Evolutionary conservation across 345 rosid genomes (phyloP).

Genomic region (thale cress (Arabidopsis thaliana)): DNA sequence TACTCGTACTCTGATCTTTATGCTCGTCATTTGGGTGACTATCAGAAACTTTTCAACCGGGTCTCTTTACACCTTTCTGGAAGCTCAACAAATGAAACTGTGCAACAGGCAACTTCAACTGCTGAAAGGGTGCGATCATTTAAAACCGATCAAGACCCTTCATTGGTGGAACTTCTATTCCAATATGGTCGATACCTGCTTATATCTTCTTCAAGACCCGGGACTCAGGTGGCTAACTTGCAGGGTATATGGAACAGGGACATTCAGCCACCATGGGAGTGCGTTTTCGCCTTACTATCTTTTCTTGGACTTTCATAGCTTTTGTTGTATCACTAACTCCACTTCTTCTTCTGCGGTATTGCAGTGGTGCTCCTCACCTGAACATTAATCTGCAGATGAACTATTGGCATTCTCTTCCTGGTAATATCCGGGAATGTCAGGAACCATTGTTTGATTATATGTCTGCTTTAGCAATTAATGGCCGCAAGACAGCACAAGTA

Average conservation of each 20-base stretch:
- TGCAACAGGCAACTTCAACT: conserved; percentile 50
- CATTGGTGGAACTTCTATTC: conserved; percentile 77
- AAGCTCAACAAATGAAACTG: conserved; percentile 44
- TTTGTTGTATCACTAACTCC: conserved; percentile 18
- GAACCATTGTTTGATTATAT: conserved; percentile 87
- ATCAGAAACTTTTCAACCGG: conserved; percentile 77
- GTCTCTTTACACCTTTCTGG: conserved; percentile 69
- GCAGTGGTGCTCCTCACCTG: conserved; percentile 89
- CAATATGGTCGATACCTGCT: conserved; percentile 89
- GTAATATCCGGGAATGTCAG: conserved; percentile 85
- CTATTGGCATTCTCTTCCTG: conserved; percentile 92
- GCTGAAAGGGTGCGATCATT: conserved; percentile 80
- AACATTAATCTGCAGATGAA: conserved; percentile 98
- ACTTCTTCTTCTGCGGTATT: conserved; percentile 7
- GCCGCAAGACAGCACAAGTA: conserved; percentile 87
- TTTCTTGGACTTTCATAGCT: conserved; percentile 11
- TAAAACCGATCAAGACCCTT: conserved; percentile 81
- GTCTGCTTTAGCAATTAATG: conserved; percentile 69
- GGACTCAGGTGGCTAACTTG: conserved; percentile 91
- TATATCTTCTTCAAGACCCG: conserved; percentile 86
- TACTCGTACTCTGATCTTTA: conserved; percentile 70
- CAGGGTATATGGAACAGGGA: conserved; percentile 96
- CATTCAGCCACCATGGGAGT: conserved; percentile 89
- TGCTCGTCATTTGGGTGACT: conserved; percentile 69
- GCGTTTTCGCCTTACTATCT: conserved; percentile 39